These are phyloP conservation scores for Fonsecaea pugnacius DNA, from an alignment of 2,329 filamentous ascomycete genomes.

Conservation along the genomic window DNA sequence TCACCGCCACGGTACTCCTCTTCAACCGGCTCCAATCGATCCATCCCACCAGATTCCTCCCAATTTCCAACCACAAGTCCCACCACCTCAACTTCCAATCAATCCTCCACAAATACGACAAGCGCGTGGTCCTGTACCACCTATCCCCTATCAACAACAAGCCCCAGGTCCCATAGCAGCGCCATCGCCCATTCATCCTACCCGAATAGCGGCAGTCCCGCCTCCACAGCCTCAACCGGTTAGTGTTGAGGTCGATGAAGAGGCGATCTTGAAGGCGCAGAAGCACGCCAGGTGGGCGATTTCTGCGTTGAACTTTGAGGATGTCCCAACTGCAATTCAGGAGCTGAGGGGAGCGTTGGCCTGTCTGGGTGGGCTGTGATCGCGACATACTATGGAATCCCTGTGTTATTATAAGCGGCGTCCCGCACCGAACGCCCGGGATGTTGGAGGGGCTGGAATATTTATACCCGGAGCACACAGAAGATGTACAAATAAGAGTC, in stretches of 20 bases:
- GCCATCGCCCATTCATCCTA: constrained; percentile 27
- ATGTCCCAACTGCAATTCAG: constrained; percentile 84
- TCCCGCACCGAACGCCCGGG: neutral
- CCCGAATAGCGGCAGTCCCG: constrained; percentile 18
- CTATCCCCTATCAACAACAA: constrained; percentile 23
- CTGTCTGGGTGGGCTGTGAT: constrained; percentile 66
- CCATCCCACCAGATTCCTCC: constrained; percentile 31
- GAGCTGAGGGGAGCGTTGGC: constrained; percentile 78
- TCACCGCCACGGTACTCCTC: constrained; percentile 30
- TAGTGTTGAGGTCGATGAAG: constrained; percentile 61
- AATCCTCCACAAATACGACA: constrained; percentile 30
- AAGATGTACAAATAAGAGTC: neutral
- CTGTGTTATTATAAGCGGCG: neutral
- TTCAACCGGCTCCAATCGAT: constrained; percentile 23
- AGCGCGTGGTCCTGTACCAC: constrained; percentile 28
- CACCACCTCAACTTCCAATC: constrained; percentile 25
- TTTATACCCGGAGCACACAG: neutral
- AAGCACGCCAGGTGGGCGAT: constrained; percentile 98
- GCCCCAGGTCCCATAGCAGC: constrained; percentile 7
- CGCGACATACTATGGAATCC: neutral
- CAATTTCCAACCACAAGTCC: constrained; percentile 37
- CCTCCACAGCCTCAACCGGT: constrained; percentile 34
- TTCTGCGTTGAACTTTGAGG: constrained; percentile 94
- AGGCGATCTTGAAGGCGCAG: constrained; percentile 77
- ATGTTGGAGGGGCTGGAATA: neutral